Evolutionary conservation across 805 yeast genomes (phyloP), one percentile per base, ranked within the genome.

Genomic region (Cyberlindnera galapagoensis): DNA sequence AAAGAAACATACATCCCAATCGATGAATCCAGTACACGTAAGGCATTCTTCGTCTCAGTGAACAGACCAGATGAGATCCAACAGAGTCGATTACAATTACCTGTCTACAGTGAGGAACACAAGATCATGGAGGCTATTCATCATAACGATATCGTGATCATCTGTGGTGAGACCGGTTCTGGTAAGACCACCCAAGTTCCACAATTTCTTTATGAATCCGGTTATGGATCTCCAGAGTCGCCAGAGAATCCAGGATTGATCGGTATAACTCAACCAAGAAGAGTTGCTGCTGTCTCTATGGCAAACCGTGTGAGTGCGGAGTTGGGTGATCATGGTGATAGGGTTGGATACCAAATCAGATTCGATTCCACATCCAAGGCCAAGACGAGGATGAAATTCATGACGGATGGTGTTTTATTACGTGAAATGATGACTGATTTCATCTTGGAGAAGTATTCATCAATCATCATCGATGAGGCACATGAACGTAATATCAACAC

Each of bases 101-200:
- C 99, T 1, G 97, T 92, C 0, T 82, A 74, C 41, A 80, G 80
- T 6, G 95, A 86, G 56, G 99, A 92, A 51, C 95, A 85, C 54
- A 66, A 76, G 34, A 83, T 92, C 30, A 86, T 92, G 97, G 99
- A 92, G 54, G 95, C 96, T 1, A 73, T 92, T 31, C 84, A 83
- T 52, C 94, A 90, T 49, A 83, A 90, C 51, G 96, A 88, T 49
- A 81, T 90, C 39, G 76, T 88, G 0, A 80, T 92, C 10, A 69
- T 92, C 17, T 90, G 97, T 62, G 98, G 98, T 67, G 97, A 88
- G 49, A 92, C 98, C 1, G 98, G 98, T 47, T 87, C 97, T 3
- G 98, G 98, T 59, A 92, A 92, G 56, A 92, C 98, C 2, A 92
- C 99, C 0, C 99, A 92, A 59, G 88, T 92, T 5, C 98, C 99